Base-by-base conservation (phyloP, 2,329 filamentous ascomycete genomes). In the Hymenoscyphus scutula region DNA sequence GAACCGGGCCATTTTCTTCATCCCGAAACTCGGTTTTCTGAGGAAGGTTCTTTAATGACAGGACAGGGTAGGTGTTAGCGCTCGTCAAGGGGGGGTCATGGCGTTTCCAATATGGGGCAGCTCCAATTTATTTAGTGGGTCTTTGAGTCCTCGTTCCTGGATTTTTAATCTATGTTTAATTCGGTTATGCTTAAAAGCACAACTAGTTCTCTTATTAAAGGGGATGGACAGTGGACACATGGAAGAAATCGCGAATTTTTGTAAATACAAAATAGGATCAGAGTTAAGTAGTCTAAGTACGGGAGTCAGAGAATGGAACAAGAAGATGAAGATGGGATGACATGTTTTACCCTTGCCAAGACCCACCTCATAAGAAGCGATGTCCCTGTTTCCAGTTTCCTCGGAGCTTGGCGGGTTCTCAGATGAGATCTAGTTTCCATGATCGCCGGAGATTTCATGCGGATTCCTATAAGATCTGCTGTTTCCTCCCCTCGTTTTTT, bases 321-420 rank as follows among this genome's bases (percentile, higher is more conserved):
- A 23, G 19, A 48, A 48, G 19, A 48, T 11, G n/a, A 48, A 48
- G 6, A 48, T 25, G 7, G n/a, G 41, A 48, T 48, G 41, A 11
- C 41, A 48, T 25, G 19, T 48, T 48, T 48, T 23, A 25, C 41
- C 41, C 41, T 19, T 48, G 41, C n/a, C 41, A 13, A 23, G 41
- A 48, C 41, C 41, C n/a, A 48, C n/a, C 7, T 48, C 11, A 6
- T 11, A 48, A n/a, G 41, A 48, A 48, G 41, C 41, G 41, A 48
- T 34, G 19, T 25, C 41, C 19, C n/a, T 48, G 41, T 48, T 23
- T 48, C 41, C 41, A 48, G 41, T 48, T 48, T 48, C 41, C 19
- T 48, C 41, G 41, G 38, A 45, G 29, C 56, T 58, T 58, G 56
- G 56, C 56, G 19, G 10, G 55, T 38, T 57, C 45, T 48, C 55